These are phyloP conservation scores for Pleurostoma richardsiae DNA, from an alignment of 2,329 filamentous ascomycete genomes.

Conservation along the genomic window DNA sequence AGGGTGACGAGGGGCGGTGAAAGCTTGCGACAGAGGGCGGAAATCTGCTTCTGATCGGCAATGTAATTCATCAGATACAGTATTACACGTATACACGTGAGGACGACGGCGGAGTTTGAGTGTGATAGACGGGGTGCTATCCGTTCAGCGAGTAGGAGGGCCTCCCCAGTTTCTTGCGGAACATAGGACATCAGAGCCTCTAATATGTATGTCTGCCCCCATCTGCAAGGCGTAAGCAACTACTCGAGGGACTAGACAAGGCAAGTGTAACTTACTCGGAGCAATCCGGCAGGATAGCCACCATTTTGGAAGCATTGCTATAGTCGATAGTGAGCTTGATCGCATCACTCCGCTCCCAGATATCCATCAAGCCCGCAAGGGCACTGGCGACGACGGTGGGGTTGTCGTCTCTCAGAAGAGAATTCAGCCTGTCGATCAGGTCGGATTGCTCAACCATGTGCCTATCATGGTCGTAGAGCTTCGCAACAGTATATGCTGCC, in stretches of 20 bases:
- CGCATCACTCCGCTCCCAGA: constrained; percentile 95
- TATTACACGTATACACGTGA: constrained; percentile 94
- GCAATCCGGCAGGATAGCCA: constrained; percentile 92
- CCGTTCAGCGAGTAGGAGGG: constrained; percentile 82
- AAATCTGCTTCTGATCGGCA: constrained; percentile 81
- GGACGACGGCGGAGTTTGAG: constrained; percentile 91
- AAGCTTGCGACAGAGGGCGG: constrained; percentile 81
- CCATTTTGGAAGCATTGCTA: constrained; percentile 94
- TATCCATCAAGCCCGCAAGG: constrained; percentile 86
- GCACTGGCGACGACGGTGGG: constrained; percentile 96
- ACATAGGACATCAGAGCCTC: constrained; percentile 98
- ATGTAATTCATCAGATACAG: constrained; percentile 99
- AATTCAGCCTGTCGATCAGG: constrained; percentile 86
- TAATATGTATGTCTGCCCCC: constrained; percentile 97
- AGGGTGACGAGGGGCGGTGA: constrained; percentile 93
- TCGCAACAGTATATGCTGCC: constrained; percentile 91
- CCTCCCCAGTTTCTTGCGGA: constrained; percentile 84
- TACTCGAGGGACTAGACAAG: not conserved
- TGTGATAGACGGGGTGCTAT: constrained; percentile 95
- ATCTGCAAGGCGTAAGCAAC: constrained; percentile 46
- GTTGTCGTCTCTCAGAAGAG: constrained; percentile 89
- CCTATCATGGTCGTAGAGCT: constrained; percentile 94
- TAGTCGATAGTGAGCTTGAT: constrained; percentile 99
- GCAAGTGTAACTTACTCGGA: constrained; percentile 68
- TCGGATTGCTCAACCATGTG: constrained; percentile 86